phyloP scores from a whole-genome alignment of 768 basidiomycete genomes.

The Agaricus blazei region DNA sequence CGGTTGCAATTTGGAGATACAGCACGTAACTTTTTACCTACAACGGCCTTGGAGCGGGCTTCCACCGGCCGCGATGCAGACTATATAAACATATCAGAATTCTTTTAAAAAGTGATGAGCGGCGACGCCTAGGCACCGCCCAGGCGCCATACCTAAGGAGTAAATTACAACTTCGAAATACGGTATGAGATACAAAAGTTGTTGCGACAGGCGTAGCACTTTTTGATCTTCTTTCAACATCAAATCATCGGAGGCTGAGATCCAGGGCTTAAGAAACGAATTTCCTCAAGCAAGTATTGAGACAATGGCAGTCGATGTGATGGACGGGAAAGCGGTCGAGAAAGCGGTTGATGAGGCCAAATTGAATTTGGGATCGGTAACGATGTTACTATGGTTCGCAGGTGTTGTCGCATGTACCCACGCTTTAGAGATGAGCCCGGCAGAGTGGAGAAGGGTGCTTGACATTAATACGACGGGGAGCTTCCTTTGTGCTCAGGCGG shows the following conservation, averaged over 20 bases:
- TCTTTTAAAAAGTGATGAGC: no score
- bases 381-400: slow-evolving; percentile 38
- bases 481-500: slow-evolving; percentile 39
- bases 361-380: slow-evolving; percentile 24
- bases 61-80: no score
- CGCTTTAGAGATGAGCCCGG: slow-evolving; percentile 23
- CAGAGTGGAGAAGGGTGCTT: slow-evolving; percentile 31
- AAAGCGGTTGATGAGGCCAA: slow-evolving; percentile 20
- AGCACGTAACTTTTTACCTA: no score
- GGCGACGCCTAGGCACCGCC: no score
- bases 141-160: no score
- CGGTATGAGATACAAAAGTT: no score
- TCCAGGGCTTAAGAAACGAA: slow-evolving; percentile 17
- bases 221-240: slow-evolving; percentile 23
- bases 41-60: no score
- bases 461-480: slow-evolving; percentile 44
- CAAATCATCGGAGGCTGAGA: slow-evolving; percentile 17
- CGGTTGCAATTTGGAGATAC: no score
- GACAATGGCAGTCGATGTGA: slow-evolving; percentile 30
- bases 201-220: slow-evolving; percentile 25
- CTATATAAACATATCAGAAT: no score
- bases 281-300: slow-evolving; percentile 30
- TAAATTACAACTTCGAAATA: no score
- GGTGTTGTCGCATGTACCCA: slow-evolving; percentile 32
- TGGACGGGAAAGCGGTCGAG: slow-evolving; percentile 24